Percentiles rank a stretch among this genome's conserved stretches.
Evolutionary conservation across 495 filamentous ascomycete species (phyloP).

Genomic region (Rusavskia elegans): DNA sequence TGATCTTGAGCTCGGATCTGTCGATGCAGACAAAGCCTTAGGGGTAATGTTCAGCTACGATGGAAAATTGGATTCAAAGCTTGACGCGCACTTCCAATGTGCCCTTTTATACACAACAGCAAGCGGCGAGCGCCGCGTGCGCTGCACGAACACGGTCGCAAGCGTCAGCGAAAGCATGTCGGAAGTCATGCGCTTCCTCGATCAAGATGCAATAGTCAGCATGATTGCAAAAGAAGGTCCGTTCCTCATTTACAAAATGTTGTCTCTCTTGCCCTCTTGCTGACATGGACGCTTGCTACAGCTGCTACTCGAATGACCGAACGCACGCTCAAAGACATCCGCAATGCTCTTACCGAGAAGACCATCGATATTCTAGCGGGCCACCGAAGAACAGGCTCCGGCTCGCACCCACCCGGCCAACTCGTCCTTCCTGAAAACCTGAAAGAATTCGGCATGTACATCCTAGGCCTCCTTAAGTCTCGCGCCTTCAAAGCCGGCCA

Average conservation of each 20-base stretch:
- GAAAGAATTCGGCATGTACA: constrained; percentile 96
- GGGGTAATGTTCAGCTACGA: constrained; percentile 91
- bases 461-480: constrained; percentile 81
- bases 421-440: constrained; percentile 89
- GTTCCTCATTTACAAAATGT: constrained; percentile 4
- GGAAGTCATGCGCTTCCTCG: constrained; percentile 82
- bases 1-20: constrained; percentile 83
- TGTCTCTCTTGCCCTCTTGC: background rate
- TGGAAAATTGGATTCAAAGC: constrained; percentile 87
- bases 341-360: constrained; percentile 75
- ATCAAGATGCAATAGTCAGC: constrained; percentile 82
- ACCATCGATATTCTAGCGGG: constrained; percentile 85
- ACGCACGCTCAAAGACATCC: constrained; percentile 69
- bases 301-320: constrained; percentile 71
- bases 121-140: constrained; percentile 73
- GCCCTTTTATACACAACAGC: constrained; percentile 90
- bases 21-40: constrained; percentile 88
- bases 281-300: constrained; percentile 12
- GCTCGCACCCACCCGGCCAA: constrained; percentile 78
- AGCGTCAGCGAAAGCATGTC: constrained; percentile 64
- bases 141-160: constrained; percentile 86
- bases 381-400: constrained; percentile 82
- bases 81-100: constrained; percentile 96
- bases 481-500: constrained; percentile 82
- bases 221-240: constrained; percentile 78